Conservation (phyloP, 768 basidiomycete species). For the Suillus alpinus region DNA sequence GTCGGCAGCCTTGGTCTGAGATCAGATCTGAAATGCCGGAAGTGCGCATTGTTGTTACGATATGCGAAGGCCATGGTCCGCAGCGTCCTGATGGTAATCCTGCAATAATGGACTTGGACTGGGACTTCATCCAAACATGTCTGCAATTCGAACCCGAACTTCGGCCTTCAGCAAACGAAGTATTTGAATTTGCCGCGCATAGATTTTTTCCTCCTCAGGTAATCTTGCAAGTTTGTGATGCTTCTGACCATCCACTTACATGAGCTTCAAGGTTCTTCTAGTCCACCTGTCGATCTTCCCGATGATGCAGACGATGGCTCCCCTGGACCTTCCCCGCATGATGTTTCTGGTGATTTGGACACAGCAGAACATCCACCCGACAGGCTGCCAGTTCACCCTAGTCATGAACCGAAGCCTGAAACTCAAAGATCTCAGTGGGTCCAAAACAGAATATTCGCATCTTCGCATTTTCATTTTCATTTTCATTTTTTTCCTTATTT, state of each 20-base stretch:
- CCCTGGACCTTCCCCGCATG: not conserved
- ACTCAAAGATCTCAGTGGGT: not conserved
- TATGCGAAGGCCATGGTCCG: not conserved
- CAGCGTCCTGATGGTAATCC: not conserved
- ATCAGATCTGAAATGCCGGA: not conserved
- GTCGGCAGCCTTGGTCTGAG: not conserved
- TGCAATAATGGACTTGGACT: not conserved
- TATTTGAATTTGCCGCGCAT: not conserved
- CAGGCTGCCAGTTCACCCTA: not conserved
- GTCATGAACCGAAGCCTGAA: not conserved
- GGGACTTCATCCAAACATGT: not conserved
- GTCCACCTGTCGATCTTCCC: not conserved
- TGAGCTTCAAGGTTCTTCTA: not conserved
- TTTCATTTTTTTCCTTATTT: no score
- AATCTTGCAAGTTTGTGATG: not conserved
- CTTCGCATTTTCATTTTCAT: not conserved
- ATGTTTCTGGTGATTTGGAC: not conserved
- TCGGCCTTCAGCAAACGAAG: not conserved
- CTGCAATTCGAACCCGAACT: not conserved
- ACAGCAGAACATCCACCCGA: not conserved
- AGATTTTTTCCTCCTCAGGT: not conserved
- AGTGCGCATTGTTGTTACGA: not conserved
- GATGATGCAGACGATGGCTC: not conserved
- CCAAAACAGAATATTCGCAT: not conserved
- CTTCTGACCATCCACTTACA: not conserved